Evolutionary conservation across 441 rosid genomes (phyloP), one percentile per base, ranked within the genome.

Genomic region (Populus hybrid): DNA sequence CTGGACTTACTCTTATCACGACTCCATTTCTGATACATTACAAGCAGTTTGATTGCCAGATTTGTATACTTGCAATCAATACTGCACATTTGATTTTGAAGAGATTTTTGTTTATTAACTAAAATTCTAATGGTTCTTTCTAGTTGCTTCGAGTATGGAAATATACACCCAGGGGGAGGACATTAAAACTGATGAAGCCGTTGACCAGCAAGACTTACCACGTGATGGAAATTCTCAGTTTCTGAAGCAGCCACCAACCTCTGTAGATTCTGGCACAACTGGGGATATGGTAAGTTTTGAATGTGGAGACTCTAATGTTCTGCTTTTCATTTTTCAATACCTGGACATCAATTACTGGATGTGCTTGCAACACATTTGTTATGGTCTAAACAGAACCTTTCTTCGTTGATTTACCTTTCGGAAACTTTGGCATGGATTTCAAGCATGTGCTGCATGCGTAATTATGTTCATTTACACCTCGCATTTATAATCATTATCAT

Each of bases 251-350:
- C 76, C 81, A 29, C 53, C 80, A 31, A 61, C 59, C 78, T 80
- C 81, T 69, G 70, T 78, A 4, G 88, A 86, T 84, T 85, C 89
- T 61, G n/a, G 84, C 72, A 64, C 78, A 35, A 33, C 76, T 45
- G 85, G 72, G 56, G 81, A 84, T 80, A 76, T 82, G 88, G 92
- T 86, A 81, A 76, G 79, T 35, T 67, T 70, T 72, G 16, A 28
- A 38, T 74, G 14, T 23, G 28, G 1, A 74, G 73, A 74, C 76
- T 76, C 35, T 59, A 67, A 28, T 74, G 11, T 64, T 63, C 33
- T 68, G 35, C 14, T 18, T 72, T 28, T 71, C 59, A 9, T 33
- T 63, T 29, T 68, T 29, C n/a, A 10, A 68, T 70, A 23, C 26
- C 21, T 21, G 53, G 63, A 42, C 40, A 9, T 61, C 66, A 23